Conservation (phyloP, 345 rosid genomes). For the Eucalyptus paniculata region DNA sequence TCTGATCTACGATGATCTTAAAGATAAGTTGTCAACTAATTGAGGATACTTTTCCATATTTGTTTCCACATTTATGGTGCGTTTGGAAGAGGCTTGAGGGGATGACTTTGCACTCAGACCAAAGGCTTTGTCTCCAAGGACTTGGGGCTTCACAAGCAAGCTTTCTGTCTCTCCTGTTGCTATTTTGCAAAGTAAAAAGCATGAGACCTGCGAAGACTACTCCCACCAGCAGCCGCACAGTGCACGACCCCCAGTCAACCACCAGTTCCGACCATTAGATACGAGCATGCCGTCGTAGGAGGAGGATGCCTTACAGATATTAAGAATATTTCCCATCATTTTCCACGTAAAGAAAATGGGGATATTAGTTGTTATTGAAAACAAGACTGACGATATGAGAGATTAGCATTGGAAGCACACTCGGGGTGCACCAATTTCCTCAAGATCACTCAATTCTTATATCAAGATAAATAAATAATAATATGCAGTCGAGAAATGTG, state of each 20-base stretch:
- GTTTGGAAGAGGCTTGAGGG: not conserved
- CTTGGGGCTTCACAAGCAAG: not conserved
- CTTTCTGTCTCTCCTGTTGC: not conserved
- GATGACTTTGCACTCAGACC: not conserved
- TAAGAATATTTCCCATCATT: not conserved
- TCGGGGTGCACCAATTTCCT: not conserved
- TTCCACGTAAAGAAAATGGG: not conserved
- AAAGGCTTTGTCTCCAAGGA: not conserved
- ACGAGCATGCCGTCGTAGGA: not conserved
- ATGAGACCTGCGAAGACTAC: too few species aligned
- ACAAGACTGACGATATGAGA: not conserved
- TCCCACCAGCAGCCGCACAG: not conserved
- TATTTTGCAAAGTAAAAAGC: not conserved
- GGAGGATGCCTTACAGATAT: not conserved
- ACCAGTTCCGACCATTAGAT: too few species aligned
- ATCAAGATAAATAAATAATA: not conserved
- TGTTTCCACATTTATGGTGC: not conserved
- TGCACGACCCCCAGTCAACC: not conserved
- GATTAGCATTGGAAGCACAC: not conserved
- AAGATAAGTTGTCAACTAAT: not conserved
- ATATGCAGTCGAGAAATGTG: too few species aligned
- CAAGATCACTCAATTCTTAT: not conserved
- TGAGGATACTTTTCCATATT: too few species aligned
- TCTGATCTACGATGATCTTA: too few species aligned
- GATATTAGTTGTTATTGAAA: not conserved